Evolutionary conservation across 208 protist species (phyloP).

Genomic region (Acanthamoeba lenticulata): DNA sequence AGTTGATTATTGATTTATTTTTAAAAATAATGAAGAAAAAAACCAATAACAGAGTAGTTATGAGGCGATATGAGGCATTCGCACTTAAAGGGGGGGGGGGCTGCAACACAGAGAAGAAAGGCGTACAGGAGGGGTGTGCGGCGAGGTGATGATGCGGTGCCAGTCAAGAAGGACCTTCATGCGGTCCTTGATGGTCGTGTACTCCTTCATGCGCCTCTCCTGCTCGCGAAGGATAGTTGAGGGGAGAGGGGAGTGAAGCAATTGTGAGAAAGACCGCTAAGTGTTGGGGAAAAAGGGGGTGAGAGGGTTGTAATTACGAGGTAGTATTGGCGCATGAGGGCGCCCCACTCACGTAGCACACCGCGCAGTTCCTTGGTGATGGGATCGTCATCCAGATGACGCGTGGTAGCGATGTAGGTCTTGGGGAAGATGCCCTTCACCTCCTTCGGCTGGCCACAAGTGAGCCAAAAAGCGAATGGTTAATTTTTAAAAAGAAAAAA

Average conservation of each 20-base stretch:
- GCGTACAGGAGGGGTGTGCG: constrained; percentile 57
- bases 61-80: background rate
- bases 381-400: constrained; percentile 47
- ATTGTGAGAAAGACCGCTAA: background rate
- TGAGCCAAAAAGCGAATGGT: background rate
- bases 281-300: background rate
- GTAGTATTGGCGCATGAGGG: constrained; percentile 67
- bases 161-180: constrained; percentile 75
- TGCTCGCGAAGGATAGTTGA: background rate
- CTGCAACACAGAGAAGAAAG: background rate
- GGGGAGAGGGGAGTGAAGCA: background rate
- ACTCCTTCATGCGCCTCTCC: constrained; percentile 72
- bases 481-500: background rate
- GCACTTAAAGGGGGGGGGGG: background rate
- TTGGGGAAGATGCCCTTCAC: constrained; percentile 71
- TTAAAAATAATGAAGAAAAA: no score
- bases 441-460: background rate
- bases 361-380: constrained; percentile 66
- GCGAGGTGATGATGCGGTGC: constrained; percentile 72
- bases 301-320: background rate
- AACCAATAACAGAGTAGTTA: background rate
- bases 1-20: no score
- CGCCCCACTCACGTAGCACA: constrained; percentile 64
- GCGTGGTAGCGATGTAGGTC: constrained; percentile 42
- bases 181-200: constrained; percentile 70